Conservation (phyloP, 164 flowering plant genomes). For the Paratinospora sagittata region DNA sequence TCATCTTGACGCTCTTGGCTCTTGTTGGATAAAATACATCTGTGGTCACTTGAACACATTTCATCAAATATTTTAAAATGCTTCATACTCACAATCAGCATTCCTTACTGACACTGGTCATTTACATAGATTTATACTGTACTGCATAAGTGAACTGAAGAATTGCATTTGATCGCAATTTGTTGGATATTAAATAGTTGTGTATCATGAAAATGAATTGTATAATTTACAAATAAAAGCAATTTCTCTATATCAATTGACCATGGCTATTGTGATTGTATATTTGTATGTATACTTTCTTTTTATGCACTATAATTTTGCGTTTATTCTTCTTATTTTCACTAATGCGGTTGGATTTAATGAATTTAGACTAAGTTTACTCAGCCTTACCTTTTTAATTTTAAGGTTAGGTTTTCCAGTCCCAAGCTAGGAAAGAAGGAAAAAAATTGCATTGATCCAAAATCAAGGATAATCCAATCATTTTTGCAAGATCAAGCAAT, state of each 20-base stretch:
- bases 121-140: neutral
- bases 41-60: neutral
- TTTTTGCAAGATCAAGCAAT: neutral
- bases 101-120: neutral
- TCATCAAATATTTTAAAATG: neutral
- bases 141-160: neutral
- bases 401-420: neutral
- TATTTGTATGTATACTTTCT: neutral
- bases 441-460: neutral
- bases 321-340: neutral
- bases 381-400: neutral
- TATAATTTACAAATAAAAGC: neutral
- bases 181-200: neutral
- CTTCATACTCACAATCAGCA: constrained; percentile 2
- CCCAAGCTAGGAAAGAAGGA: neutral
- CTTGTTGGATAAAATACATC: neutral
- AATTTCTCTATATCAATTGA: neutral
- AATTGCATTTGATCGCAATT: neutral
- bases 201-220: neutral
- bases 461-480: neutral
- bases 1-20: constrained; percentile 12
- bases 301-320: neutral
- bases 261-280: too few species aligned
- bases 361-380: neutral
- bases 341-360: neutral